A percentile compares a stretch with the other conserved stretches of the same genome.
Evolutionary conservation across 768 basidiomycete species (phyloP).

Genomic region (Kwoniella dejecticola): DNA sequence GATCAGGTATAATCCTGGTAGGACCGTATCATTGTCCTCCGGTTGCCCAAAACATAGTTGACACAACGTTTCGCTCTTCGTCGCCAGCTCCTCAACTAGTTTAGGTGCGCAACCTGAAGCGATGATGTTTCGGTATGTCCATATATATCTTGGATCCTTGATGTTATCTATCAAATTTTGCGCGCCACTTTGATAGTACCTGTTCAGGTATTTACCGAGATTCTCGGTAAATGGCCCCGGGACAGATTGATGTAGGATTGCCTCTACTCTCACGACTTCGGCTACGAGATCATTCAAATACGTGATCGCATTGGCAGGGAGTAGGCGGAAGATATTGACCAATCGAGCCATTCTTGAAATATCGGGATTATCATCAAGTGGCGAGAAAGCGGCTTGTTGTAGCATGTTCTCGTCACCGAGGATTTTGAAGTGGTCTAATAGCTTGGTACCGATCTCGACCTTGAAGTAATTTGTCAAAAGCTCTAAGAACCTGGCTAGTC

Average conservation of each 20-base stretch:
- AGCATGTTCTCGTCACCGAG: constrained; percentile 88
- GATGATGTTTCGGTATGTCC: constrained; percentile 80
- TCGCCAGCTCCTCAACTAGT: constrained; percentile 56
- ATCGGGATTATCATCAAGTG: constrained; percentile 78
- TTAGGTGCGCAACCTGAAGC: constrained; percentile 74
- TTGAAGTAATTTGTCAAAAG: constrained; percentile 98
- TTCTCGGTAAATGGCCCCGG: constrained; percentile 91
- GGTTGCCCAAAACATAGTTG: constrained; percentile 52
- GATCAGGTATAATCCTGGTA: constrained; percentile 75
- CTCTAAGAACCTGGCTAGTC: constrained; percentile 87
- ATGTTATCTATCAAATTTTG: constrained; percentile 81
- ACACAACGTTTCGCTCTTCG: constrained; percentile 54
- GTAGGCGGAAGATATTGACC: constrained; percentile 93
- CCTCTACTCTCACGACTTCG: constrained; percentile 86
- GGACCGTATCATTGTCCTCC: constrained; percentile 61
- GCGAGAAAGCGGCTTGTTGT: constrained; percentile 73
- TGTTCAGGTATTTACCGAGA: constrained; percentile 83
- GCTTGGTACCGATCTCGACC: constrained; percentile 96
- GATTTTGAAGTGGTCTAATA: constrained; percentile 91
- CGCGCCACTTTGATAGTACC: constrained; percentile 81
- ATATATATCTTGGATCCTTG: constrained; percentile 74
- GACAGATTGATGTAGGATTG: constrained; percentile 84
- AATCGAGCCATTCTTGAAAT: constrained; percentile 92
- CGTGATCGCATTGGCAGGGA: constrained; percentile 82
- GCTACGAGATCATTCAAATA: constrained; percentile 87